Evolutionary conservation across 2,329 filamentous ascomycete genomes (phyloP).

Genomic region (Venturiaceae sp.): DNA sequence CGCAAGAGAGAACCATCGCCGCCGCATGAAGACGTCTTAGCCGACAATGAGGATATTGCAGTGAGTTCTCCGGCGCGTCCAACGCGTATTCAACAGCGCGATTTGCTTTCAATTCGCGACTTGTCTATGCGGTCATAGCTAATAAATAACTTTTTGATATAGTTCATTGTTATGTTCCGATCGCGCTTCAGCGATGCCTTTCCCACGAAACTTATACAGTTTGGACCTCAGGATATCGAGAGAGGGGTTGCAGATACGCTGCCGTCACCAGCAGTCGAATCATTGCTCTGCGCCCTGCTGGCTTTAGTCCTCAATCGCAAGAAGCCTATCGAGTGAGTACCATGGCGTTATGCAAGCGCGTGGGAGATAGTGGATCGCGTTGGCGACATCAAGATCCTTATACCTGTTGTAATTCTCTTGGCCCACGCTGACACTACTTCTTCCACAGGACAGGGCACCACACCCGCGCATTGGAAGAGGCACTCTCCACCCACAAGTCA

Average conservation of each 20-base stretch:
- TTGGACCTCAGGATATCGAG: constrained; percentile 93
- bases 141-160: constrained; percentile 13
- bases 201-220: constrained; percentile 75
- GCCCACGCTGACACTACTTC: constrained; percentile 20
- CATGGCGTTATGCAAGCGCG: neutral
- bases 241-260: constrained; percentile 66
- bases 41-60: constrained; percentile 85
- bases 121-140: constrained; percentile 18
- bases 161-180: constrained; percentile 99
- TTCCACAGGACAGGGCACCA: constrained; percentile 74
- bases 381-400: neutral
- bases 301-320: constrained; percentile 89
- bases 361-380: neutral
- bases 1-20: constrained; percentile 79
- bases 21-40: constrained; percentile 79
- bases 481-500: constrained; percentile 69
- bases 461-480: constrained; percentile 86
- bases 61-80: constrained; percentile 50
- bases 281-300: constrained; percentile 80
- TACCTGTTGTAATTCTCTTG: constrained; percentile 4
- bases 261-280: constrained; percentile 78
- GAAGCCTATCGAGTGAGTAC: constrained; percentile 84
- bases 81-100: constrained; percentile 22
- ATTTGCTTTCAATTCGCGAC: constrained; percentile 13
- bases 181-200: constrained; percentile 87